These are phyloP conservation scores for Coniophora puteana DNA, from an alignment of 1,284 basidiomycete genomes.

Conservation along the genomic window DNA sequence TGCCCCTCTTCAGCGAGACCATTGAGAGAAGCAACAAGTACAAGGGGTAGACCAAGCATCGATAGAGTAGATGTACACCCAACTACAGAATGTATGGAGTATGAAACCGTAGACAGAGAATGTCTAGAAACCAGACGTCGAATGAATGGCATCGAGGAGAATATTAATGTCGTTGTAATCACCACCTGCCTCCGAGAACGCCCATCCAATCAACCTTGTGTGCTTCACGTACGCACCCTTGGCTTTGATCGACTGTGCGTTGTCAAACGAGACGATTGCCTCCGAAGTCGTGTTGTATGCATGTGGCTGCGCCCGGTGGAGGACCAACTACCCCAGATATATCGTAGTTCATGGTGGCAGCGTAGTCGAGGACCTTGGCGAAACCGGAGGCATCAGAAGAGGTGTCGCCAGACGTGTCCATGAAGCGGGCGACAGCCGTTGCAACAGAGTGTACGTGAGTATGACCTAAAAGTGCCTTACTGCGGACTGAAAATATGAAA, in stretches of 20 bases:
- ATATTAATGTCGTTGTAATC: conserved; percentile 47
- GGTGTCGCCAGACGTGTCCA: conserved; percentile 46
- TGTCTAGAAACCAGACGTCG: conserved; percentile 31
- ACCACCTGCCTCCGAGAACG: conserved; percentile 57
- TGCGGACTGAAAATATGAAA: too few species aligned
- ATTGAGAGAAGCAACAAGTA: too few species aligned
- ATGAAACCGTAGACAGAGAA: neutral
- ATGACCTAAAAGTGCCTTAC: too few species aligned
- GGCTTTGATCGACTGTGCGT: conserved; percentile 43
- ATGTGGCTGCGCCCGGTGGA: conserved; percentile 45
- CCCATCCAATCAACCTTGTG: conserved; percentile 45
- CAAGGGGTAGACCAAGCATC: too few species aligned
- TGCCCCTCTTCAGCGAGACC: too few species aligned
- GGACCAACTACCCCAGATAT: conserved; percentile 61
- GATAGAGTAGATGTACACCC: too few species aligned
- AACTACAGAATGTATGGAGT: too few species aligned
- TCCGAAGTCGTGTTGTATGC: conserved; percentile 38
- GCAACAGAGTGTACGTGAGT: too few species aligned
- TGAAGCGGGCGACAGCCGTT: conserved; percentile 52
- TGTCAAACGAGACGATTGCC: conserved; percentile 35
- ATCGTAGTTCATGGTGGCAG: conserved; percentile 76
- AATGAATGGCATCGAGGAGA: conserved; percentile 46
- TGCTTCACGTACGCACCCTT: conserved; percentile 53
- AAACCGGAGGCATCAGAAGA: conserved; percentile 47
- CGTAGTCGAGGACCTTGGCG: conserved; percentile 49